phyloP scores from a whole-genome alignment of 2,329 filamentous ascomycete genomes.

The Pseudocercospora crystallina region DNA sequence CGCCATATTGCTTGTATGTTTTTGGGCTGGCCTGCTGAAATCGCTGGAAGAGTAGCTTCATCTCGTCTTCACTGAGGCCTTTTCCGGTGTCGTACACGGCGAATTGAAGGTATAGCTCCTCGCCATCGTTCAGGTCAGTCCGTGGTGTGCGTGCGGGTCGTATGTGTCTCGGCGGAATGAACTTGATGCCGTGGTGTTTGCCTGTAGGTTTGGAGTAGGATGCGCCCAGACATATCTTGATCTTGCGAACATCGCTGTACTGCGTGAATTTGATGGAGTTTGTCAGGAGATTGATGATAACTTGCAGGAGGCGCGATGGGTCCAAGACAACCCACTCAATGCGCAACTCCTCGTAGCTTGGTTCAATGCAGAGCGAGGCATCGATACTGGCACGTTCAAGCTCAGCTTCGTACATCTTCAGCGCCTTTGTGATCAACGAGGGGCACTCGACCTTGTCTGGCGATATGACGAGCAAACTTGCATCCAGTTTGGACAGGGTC shows the following conservation, averaged over 20 bases:
- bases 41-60: slow-evolving; percentile 44
- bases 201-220: slow-evolving; percentile 34
- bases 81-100: slow-evolving; percentile 45
- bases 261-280: slow-evolving; percentile 51
- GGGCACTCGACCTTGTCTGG: slow-evolving; percentile 41
- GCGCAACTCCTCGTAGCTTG: slow-evolving; percentile 36
- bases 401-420: slow-evolving; percentile 37
- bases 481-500: slow-evolving; percentile 48
- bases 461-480: slow-evolving; percentile 43
- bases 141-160: slow-evolving; percentile 21
- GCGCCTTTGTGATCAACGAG: slow-evolving; percentile 35
- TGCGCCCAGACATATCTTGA: slow-evolving; percentile 42
- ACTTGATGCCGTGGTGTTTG: slow-evolving; percentile 35
- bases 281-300: slow-evolving; percentile 45
- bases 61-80: slow-evolving; percentile 42
- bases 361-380: slow-evolving; percentile 33
- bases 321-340: slow-evolving; percentile 44
- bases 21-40: slow-evolving; percentile 40
- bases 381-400: slow-evolving; percentile 30
- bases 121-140: slow-evolving; percentile 38
- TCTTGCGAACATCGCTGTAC: slow-evolving; percentile 33
- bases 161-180: slow-evolving; percentile 29
- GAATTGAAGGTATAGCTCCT: slow-evolving; percentile 43
- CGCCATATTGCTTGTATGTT: slow-evolving; percentile 43
- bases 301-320: slow-evolving; percentile 44